Conservation (phyloP, 805 yeast species). For the Osmozyma mogii region DNA sequence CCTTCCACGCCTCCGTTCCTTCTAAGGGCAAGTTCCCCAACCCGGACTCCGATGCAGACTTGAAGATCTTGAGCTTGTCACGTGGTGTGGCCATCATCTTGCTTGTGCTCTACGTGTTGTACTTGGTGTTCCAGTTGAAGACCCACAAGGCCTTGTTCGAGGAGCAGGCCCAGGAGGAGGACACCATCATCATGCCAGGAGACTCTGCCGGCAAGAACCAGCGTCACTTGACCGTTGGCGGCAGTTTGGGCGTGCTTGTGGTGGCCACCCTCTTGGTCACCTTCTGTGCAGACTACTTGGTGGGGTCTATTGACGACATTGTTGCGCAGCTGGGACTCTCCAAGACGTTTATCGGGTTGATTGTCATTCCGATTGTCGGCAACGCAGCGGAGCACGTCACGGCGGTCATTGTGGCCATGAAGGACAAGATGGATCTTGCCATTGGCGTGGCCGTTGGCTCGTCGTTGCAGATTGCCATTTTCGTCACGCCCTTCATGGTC, state of each 20-base stretch:
- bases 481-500: constrained; percentile 93
- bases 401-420: constrained; percentile 88
- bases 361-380: constrained; percentile 93
- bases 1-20: constrained; percentile 79
- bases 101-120: constrained; percentile 68
- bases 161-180: constrained; percentile 34
- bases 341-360: constrained; percentile 90
- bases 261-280: constrained; percentile 74
- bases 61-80: constrained; percentile 62
- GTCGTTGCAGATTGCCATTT: constrained; percentile 88
- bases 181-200: constrained; percentile 31
- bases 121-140: constrained; percentile 78
- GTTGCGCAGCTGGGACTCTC: constrained; percentile 81
- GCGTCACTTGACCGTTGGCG: constrained; percentile 40
- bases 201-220: constrained; percentile 5
- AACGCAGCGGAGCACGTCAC: constrained; percentile 99
- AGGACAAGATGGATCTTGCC: constrained; percentile 96
- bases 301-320: constrained; percentile 85
- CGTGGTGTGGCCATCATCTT: constrained; percentile 81
- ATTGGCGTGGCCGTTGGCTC: constrained; percentile 96
- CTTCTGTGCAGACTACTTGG: constrained; percentile 86
- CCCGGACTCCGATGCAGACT: constrained; percentile 28
- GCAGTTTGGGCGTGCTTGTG: constrained; percentile 50
- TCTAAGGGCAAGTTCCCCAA: constrained; percentile 31
- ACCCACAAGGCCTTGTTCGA: constrained; percentile 80